Evolutionary conservation across 2,329 filamentous ascomycete species (phyloP).

Genomic region (Ophiostoma australiae): DNA sequence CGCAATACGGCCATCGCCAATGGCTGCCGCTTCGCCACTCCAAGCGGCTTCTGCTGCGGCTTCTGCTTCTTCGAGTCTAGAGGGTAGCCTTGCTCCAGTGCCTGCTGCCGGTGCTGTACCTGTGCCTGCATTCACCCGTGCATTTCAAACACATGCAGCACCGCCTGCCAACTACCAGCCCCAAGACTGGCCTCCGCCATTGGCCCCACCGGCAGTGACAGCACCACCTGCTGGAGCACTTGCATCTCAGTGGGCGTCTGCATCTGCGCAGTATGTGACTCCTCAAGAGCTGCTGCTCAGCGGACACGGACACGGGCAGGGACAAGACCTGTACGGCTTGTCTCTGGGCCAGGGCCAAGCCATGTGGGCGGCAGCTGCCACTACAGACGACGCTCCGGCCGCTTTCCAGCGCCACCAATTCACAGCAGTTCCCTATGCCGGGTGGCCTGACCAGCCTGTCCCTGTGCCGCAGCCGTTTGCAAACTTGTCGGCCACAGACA

Average conservation of each 20-base stretch:
- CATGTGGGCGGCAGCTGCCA: no score
- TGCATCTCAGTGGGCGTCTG: no score
- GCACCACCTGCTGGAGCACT: no score
- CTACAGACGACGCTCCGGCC: no score
- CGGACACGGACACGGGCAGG: background rate
- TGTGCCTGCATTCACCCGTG: background rate
- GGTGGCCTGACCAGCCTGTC: background rate
- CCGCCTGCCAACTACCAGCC: background rate
- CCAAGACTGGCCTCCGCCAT: background rate
- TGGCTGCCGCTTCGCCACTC: background rate
- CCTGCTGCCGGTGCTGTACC: no score
- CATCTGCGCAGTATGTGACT: no score
- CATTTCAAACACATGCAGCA: background rate
- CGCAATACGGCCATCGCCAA: background rate
- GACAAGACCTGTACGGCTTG: background rate
- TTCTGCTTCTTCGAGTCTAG: no score
- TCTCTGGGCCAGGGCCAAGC: background rate
- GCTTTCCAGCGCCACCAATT: background rate
- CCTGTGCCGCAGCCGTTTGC: background rate
- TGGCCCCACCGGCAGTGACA: no score
- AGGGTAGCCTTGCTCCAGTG: no score
- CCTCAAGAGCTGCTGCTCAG: background rate
- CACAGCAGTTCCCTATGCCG: background rate
- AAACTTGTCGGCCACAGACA: background rate
- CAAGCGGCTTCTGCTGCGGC: background rate